A percentile compares a stretch with the other conserved stretches of the same genome.
These are phyloP conservation scores for Xylaria nigripes DNA, from an alignment of 495 filamentous ascomycete genomes.

Conservation along the genomic window DNA sequence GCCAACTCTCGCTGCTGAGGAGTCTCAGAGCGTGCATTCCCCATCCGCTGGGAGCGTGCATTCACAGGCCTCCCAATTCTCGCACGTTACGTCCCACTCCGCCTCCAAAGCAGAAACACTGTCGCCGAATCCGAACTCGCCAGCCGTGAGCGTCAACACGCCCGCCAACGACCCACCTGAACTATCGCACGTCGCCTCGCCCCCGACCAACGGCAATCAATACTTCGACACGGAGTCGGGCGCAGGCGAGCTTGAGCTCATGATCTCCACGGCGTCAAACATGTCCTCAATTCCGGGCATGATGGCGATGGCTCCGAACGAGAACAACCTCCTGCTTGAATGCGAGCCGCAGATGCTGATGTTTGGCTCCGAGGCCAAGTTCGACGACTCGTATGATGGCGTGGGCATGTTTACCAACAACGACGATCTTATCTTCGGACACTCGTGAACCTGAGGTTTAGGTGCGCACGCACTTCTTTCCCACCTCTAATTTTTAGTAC, in stretches of 20 bases:
- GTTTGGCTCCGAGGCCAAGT: conserved; percentile 31
- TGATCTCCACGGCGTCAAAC: conserved; percentile 16
- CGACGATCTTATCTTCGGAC: conserved; percentile 42
- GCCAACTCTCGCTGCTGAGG: conserved; percentile 24
- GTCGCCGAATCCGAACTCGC: conserved; percentile 35
- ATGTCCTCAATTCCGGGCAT: conserved; percentile 28
- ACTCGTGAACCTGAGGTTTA: too few species aligned
- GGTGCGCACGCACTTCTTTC: neutral
- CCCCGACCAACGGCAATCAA: conserved; percentile 29
- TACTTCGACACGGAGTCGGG: conserved; percentile 39
- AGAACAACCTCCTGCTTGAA: conserved; percentile 27
- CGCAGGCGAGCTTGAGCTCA: conserved; percentile 22
- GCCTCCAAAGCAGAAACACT: conserved; percentile 16
- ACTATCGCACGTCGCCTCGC: conserved; percentile 42
- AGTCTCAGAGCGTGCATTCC: conserved; percentile 24
- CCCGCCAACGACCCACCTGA: conserved; percentile 38
- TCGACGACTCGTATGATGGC: conserved; percentile 36
- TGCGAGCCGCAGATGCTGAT: conserved; percentile 34
- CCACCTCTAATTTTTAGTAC: neutral
- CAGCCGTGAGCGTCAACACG: conserved; percentile 36
- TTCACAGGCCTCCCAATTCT: conserved; percentile 32
- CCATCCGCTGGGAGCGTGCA: conserved; percentile 32
- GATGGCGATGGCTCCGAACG: conserved; percentile 23
- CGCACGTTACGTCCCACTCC: conserved; percentile 25
- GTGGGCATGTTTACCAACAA: conserved; percentile 35